Evolutionary conservation across 2,329 filamentous ascomycete species (phyloP).

Genomic region (Neonectria faginata): DNA sequence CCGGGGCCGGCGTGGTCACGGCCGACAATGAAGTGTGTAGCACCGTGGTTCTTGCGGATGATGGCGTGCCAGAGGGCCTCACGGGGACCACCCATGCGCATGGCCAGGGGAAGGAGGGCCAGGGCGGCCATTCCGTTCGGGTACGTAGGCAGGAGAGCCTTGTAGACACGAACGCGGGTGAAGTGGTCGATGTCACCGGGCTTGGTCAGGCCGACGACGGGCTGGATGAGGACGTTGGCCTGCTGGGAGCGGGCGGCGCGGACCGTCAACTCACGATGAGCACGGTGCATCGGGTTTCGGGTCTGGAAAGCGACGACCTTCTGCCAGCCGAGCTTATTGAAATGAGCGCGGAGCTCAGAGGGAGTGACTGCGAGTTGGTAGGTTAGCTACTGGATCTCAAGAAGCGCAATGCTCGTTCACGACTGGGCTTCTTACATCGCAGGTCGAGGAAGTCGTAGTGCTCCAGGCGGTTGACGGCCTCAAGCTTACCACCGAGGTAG

Average conservation of each 20-base stretch:
- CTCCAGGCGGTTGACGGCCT: conserved; percentile 93
- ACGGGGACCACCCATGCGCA: conserved; percentile 98
- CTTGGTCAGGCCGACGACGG: conserved; percentile 98
- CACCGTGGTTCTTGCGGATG: conserved; percentile 99
- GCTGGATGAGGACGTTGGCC: conserved; percentile 99
- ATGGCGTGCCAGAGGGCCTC: conserved; percentile 99
- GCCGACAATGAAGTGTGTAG: conserved; percentile 98
- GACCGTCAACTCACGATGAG: conserved; percentile 97
- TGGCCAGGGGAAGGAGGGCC: conserved; percentile 92
- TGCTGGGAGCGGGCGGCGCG: conserved; percentile 95
- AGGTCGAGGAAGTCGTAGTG: conserved; percentile 99
- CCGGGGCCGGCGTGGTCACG: conserved; percentile 98
- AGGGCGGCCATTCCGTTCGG: conserved; percentile 99
- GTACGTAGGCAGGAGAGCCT: conserved; percentile 94
- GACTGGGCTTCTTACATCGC: conserved; percentile 72
- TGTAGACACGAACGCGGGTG: conserved; percentile 98
- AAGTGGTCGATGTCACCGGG: conserved; percentile 99
- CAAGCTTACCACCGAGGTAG: conserved; percentile 95
- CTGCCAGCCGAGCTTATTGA: conserved; percentile 99
- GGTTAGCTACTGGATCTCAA: conserved; percentile 26
- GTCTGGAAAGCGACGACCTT: conserved; percentile 99
- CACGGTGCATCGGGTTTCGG: conserved; percentile 98
- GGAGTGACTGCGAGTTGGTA: conserved; percentile 75
- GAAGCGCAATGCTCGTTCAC: conserved; percentile 23
- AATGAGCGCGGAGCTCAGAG: conserved; percentile 93